Evolutionary conservation across 768 basidiomycete species (phyloP).

Genomic region (Phaeolepiota aurea): DNA sequence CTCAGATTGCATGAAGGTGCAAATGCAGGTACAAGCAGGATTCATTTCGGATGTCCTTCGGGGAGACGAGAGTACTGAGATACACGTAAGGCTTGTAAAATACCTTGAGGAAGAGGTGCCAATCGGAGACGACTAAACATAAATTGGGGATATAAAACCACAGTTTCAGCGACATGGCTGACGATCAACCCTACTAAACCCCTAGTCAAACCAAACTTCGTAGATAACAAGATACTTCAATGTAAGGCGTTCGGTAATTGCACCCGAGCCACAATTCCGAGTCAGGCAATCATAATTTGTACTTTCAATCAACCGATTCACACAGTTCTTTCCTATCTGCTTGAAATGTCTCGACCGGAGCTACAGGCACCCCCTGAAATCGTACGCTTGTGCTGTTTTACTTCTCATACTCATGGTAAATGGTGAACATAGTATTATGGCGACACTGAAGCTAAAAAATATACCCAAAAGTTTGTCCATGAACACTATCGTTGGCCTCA

Average conservation of each 20-base stretch:
- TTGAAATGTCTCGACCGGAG: conserved; percentile 88
- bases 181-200: no score
- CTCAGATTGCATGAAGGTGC: conserved; percentile 51
- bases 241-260: no score
- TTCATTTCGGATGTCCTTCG: conserved; percentile 87
- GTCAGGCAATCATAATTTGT: no score
- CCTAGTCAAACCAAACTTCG: not conserved
- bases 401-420: conserved; percentile 1
- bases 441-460: conserved; percentile 91
- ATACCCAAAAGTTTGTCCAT: conserved; percentile 80
- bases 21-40: conserved; percentile 87
- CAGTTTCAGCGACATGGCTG: no score
- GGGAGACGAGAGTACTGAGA: conserved; percentile 92
- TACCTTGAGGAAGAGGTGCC: conserved; percentile 96
- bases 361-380: conserved; percentile 87
- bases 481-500: conserved; percentile 1
- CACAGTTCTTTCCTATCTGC: no score
- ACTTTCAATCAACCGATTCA: no score
- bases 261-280: no score
- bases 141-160: not conserved
- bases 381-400: conserved; percentile 36
- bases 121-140: conserved; percentile 71
- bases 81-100: conserved; percentile 83
- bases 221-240: not conserved
- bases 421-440: conserved; percentile 76